Evolutionary conservation across 495 filamentous ascomycete genomes (phyloP).

Genomic region (Neurospora sp.): DNA sequence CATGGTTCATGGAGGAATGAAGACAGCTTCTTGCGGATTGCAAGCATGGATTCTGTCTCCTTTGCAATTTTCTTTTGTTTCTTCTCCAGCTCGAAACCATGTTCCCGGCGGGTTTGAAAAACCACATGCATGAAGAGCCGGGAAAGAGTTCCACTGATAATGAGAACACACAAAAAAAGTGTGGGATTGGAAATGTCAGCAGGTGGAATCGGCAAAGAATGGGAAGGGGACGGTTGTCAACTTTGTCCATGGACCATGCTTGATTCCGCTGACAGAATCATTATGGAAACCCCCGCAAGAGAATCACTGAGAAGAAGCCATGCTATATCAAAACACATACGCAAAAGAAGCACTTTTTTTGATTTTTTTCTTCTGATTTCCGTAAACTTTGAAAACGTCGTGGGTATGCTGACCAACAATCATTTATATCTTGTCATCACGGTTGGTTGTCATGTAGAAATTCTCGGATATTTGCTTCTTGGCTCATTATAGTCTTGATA

Average conservation of each 20-base stretch:
- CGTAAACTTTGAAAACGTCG: not conserved
- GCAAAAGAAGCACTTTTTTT: too few species aligned
- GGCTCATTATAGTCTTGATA: not conserved
- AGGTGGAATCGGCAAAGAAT: not conserved
- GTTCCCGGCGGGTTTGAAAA: not conserved
- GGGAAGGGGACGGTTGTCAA: not conserved
- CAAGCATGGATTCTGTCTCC: not conserved
- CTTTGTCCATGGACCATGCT: not conserved
- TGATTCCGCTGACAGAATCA: not conserved
- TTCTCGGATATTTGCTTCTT: not conserved
- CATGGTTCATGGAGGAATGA: too few species aligned
- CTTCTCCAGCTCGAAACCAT: not conserved
- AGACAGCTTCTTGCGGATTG: not conserved
- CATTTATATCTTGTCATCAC: not conserved
- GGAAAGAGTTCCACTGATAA: not conserved
- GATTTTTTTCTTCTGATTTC: too few species aligned
- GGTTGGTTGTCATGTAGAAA: not conserved
- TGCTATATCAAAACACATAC: not conserved
- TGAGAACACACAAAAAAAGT: not conserved
- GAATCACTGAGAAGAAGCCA: not conserved
- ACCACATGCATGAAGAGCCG: not conserved
- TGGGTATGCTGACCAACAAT: not conserved
- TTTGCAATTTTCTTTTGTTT: not conserved
- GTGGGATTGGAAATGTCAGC: not conserved
- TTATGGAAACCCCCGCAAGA: not conserved